Base-by-base conservation (phyloP, 768 basidiomycete species). In the Suillus alpinus region DNA sequence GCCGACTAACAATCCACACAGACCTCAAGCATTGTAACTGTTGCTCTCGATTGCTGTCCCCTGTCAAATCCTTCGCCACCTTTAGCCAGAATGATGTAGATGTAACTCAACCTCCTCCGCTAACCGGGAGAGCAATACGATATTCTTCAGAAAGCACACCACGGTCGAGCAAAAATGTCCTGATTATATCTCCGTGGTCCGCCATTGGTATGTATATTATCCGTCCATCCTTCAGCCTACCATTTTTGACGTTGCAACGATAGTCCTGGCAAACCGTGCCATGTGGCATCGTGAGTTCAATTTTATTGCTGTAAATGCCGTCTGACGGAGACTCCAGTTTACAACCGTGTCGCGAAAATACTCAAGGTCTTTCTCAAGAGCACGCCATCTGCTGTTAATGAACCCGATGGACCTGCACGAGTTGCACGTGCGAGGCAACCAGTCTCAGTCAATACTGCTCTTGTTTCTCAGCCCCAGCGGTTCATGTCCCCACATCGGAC, bases 21-120 rank as follows among this genome's bases (percentile, higher is more conserved):
- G 71, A 71, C 50, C 56, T 73, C 56, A 62, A 61, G 20, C 63
- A n/a, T 31, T 46, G 58, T 3, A 34, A 31, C 0, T 60, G 58
- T 9, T 71, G 65, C 37, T 63, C 65, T 40, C 40, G 14, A 6
- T n/a, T 31, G 7, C 40, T 1, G 16, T 29, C n/a, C 39, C 40
- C 41, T 6, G 26, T 49, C 23, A 29, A 47, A 49, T n/a, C 26
- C 16, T 3, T 10, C 8, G 18, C 29, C 10, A 8, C 29, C 31
- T 10, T n/a, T n/a, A 29, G n/a, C 20, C 51, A 52, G n/a, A 20
- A 6, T 12, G 31, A 18, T 32, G 14, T 20, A n/a, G 51, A 52
- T 31, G 29, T 2, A 31, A n/a, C 29, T 31, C 49, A 2, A 20
- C 4, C n/a, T n/a, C n/a, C 32, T 7, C n/a, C 26, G 44, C 44